phyloP scores from a whole-genome alignment of 2,329 filamentous ascomycete genomes.

The Graphium sp. region DNA sequence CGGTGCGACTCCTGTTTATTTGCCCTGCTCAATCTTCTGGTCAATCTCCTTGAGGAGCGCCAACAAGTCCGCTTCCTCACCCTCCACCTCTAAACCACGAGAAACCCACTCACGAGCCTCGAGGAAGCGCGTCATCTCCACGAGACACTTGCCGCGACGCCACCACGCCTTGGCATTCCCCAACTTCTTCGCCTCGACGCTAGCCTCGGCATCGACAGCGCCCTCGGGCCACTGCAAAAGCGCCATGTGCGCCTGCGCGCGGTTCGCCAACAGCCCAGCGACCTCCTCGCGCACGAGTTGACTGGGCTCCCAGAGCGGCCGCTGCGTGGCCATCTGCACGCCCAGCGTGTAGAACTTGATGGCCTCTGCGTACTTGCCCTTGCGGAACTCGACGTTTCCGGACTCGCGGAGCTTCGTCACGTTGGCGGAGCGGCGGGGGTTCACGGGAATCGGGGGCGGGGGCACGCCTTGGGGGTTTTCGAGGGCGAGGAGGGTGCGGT shows the following conservation, averaged over 20 bases:
- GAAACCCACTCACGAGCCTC: slow-evolving; percentile 71
- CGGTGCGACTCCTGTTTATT: too few relatives aligned
- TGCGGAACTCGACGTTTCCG: slow-evolving; percentile 71
- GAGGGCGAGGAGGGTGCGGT: slow-evolving; percentile 53
- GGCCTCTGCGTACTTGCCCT: slow-evolving; percentile 57
- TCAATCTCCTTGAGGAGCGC: slow-evolving; percentile 48
- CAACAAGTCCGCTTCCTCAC: slow-evolving; percentile 46
- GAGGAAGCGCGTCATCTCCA: slow-evolving; percentile 77
- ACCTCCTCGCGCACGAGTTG: slow-evolving; percentile 76
- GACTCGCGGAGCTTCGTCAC: slow-evolving; percentile 82
- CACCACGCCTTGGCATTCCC: slow-evolving; percentile 95
- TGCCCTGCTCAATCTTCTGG: slow-evolving; percentile 21
- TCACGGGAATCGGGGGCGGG: slow-evolving; percentile 76
- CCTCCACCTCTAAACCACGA: slow-evolving; percentile 68
- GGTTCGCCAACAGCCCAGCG: slow-evolving; percentile 63
- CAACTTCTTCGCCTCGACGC: slow-evolving; percentile 70
- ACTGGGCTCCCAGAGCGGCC: slow-evolving; percentile 78
- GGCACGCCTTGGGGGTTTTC: slow-evolving; percentile 49
- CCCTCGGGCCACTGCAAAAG: slow-evolving; percentile 70
- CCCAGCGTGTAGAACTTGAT: slow-evolving; percentile 71
- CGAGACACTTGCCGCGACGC: slow-evolving; percentile 65
- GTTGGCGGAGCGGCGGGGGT: slow-evolving; percentile 78
- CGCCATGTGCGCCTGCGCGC: slow-evolving; percentile 81
- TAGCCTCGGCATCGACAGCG: slow-evolving; percentile 72
- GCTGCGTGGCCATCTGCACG: slow-evolving; percentile 69